Percentiles rank a stretch among this genome's conserved stretches.
These are phyloP conservation scores for Lasiosphaeria miniovina DNA, from an alignment of 495 filamentous ascomycete genomes.

Conservation along the genomic window DNA sequence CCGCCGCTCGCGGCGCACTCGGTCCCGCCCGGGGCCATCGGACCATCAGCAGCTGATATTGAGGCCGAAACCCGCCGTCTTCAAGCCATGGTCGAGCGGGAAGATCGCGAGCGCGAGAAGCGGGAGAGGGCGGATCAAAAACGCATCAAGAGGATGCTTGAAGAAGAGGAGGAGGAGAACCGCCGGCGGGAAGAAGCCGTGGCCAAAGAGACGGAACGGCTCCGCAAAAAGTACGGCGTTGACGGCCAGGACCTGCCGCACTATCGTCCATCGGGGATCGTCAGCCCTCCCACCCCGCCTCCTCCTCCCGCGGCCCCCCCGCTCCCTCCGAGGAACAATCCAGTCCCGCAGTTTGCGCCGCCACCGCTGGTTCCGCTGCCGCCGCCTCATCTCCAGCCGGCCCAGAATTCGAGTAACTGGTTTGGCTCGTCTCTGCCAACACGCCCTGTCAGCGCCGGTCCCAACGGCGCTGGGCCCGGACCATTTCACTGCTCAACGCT, in stretches of 20 bases:
- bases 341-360: background rate
- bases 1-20: conserved; percentile 14
- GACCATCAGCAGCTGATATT: conserved; percentile 54
- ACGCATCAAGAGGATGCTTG: conserved; percentile 71
- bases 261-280: conserved; percentile 4
- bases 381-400: conserved; percentile 6
- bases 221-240: conserved; percentile 69
- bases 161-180: conserved; percentile 69
- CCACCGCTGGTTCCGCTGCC: conserved; percentile 6
- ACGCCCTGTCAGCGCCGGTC: conserved; percentile 43
- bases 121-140: conserved; percentile 60
- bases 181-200: conserved; percentile 67
- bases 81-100: conserved; percentile 50
- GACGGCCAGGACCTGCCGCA: conserved; percentile 40
- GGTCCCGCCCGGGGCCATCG: conserved; percentile 40
- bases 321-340: conserved; percentile 13
- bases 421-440: conserved; percentile 13
- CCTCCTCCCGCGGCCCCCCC: conserved; percentile 21
- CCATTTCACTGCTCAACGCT: conserved; percentile 25
- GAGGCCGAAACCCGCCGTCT: conserved; percentile 64
- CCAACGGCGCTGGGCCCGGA: conserved; percentile 16
- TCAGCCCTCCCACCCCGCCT: background rate
- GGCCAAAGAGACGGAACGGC: conserved; percentile 78
- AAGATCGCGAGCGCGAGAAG: conserved; percentile 53
- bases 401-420: background rate